Evolutionary conservation across 345 rosid species (phyloP).

Genomic region (Fremontodendron californicum): DNA sequence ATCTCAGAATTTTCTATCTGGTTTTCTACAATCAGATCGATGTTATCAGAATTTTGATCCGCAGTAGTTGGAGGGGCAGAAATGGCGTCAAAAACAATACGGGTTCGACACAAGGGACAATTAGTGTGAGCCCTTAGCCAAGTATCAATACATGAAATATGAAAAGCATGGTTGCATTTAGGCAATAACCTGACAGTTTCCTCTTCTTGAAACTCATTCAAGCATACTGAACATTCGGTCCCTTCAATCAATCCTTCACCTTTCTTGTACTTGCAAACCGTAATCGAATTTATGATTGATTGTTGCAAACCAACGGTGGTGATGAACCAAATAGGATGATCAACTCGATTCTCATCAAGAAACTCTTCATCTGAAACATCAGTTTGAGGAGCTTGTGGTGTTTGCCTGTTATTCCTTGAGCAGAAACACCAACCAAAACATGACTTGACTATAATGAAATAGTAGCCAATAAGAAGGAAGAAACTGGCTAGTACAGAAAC

Average conservation of each 20-base stretch:
- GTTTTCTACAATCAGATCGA: conserved; percentile 5
- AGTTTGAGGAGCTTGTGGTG: conserved; percentile 9
- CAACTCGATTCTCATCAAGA: conserved; percentile 44
- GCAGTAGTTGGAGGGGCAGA: conserved; percentile 19
- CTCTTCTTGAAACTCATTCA: conserved; percentile 72
- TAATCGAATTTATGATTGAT: conserved; percentile 62
- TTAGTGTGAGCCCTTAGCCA: conserved; percentile 79
- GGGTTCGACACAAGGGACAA: conserved; percentile 83
- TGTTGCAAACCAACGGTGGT: conserved; percentile 72
- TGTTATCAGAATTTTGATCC: conserved; percentile 27
- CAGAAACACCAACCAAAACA: conserved; percentile 6
- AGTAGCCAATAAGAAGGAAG: conserved; percentile 11
- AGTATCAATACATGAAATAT: conserved; percentile 67
- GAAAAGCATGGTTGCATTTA: conserved; percentile 82
- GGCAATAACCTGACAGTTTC: conserved; percentile 75
- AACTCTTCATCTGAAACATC: conserved; percentile 37
- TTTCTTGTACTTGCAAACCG: conserved; percentile 55
- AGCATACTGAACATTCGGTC: conserved; percentile 80
- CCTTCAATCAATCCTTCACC: conserved; percentile 76
- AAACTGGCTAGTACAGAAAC: conserved; percentile 9
- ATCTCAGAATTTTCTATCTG: conserved; percentile 25
- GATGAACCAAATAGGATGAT: conserved; percentile 75
- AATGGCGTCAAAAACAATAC: conserved; percentile 29
- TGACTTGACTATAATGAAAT: conserved; percentile 12
- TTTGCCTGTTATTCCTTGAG: conserved; percentile 1